Conservation (phyloP, 1,284 basidiomycete species). For the Ceratobasidium sp. region DNA sequence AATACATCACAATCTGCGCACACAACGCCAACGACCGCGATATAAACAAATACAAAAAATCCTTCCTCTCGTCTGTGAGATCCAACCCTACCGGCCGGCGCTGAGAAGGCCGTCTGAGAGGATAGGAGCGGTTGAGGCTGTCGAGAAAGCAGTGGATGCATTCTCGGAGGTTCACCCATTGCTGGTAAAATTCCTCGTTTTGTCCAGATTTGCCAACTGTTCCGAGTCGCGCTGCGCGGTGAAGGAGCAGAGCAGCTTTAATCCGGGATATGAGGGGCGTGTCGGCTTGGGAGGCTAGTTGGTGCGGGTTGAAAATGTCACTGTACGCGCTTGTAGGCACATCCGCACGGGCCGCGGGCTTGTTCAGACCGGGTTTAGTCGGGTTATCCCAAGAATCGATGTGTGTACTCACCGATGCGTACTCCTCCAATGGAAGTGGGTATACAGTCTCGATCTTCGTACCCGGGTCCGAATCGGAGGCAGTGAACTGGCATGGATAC, state of each 20-base stretch:
- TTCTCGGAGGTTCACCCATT: constrained; percentile 16
- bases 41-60: constrained; percentile 32
- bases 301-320: constrained; percentile 21
- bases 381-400: not conserved
- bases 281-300: constrained; percentile 7
- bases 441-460: constrained; percentile 70
- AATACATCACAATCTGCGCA: constrained; percentile 28
- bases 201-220: constrained; percentile 14
- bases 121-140: not conserved
- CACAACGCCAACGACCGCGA: constrained; percentile 25
- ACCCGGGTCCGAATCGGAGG: constrained; percentile 53
- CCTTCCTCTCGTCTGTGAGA: constrained; percentile 23
- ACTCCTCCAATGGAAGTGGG: constrained; percentile 69
- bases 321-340: constrained; percentile 9
- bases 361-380: not conserved
- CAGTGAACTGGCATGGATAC: constrained; percentile 48
- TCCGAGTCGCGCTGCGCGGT: constrained; percentile 28
- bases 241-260: constrained; percentile 21
- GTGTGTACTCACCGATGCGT: constrained; percentile 60
- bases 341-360: constrained; percentile 21
- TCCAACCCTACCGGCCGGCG: not conserved
- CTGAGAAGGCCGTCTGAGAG: not conserved
- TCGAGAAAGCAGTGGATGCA: not conserved
- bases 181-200: constrained; percentile 2
- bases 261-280: constrained; percentile 22